Evolutionary conservation across 1,284 basidiomycete genomes (phyloP).

Genomic region (Inonotus obliquus): DNA sequence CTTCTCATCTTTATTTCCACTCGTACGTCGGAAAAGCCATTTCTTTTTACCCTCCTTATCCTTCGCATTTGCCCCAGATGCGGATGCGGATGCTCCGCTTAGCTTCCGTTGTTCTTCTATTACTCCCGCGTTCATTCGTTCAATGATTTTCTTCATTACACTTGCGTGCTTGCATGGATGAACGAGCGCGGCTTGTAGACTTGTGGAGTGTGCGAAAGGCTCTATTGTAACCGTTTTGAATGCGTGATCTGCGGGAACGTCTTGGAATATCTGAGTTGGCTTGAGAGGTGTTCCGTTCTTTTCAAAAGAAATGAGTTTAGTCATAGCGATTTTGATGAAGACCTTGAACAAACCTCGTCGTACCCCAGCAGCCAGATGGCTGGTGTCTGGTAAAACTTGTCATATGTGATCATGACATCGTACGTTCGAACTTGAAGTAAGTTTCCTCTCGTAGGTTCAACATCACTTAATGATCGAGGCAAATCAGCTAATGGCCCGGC

Average conservation of each 20-base stretch:
- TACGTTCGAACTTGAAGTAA: conserved; percentile 95
- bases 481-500: neutral
- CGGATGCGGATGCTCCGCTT: conserved; percentile 32
- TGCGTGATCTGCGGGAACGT: conserved; percentile 95
- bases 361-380: conserved; percentile 94
- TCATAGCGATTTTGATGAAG: neutral
- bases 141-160: conserved; percentile 99
- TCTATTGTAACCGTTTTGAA: conserved; percentile 99
- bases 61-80: conserved; percentile 12
- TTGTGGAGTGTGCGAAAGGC: conserved; percentile 88
- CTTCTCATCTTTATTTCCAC: conserved; percentile 53
- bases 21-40: conserved; percentile 78
- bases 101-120: conserved; percentile 60
- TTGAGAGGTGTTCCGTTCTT: conserved; percentile 85
- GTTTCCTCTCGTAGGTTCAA: conserved; percentile 71
- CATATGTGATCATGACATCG: conserved; percentile 99
- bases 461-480: conserved; percentile 35
- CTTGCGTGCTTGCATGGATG: conserved; percentile 99
- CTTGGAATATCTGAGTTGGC: conserved; percentile 92
- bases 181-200: conserved; percentile 84
- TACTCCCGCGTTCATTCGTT: conserved; percentile 91
- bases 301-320: conserved; percentile 1
- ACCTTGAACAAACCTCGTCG: conserved; percentile 64
- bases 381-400: conserved; percentile 98
- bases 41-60: conserved; percentile 74